Evolutionary conservation across 495 filamentous ascomycete species (phyloP).

Genomic region (Aspergillus panamensis): DNA sequence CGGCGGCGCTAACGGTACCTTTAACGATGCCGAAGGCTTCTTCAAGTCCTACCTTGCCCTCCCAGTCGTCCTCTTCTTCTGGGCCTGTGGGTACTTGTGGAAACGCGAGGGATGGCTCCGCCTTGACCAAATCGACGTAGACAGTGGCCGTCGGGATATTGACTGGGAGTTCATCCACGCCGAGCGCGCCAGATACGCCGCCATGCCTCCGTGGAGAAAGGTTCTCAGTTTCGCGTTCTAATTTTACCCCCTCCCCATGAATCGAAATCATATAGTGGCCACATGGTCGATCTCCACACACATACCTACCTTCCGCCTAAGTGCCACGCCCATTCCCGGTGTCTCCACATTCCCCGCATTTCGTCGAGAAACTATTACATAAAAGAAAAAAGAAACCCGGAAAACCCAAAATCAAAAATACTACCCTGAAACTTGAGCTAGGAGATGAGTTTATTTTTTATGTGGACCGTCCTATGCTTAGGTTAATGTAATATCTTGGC

Average conservation of each 20-base stretch:
- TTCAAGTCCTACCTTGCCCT: slow-evolving; percentile 63
- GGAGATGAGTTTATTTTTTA: too few relatives aligned
- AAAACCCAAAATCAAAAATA: too few relatives aligned
- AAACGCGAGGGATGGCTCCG: slow-evolving; percentile 57
- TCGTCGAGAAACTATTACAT: too few relatives aligned
- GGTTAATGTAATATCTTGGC: too few relatives aligned
- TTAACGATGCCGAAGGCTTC: slow-evolving; percentile 50
- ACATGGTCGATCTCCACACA: too few relatives aligned
- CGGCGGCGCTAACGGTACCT: slow-evolving; percentile 33
- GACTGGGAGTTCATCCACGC: slow-evolving; percentile 53
- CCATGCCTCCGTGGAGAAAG: slow-evolving; percentile 51
- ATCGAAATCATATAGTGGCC: too few relatives aligned
- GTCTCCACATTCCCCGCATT: too few relatives aligned
- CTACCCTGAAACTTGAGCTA: too few relatives aligned
- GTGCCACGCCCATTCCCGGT: too few relatives aligned
- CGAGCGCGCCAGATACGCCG: slow-evolving; percentile 28
- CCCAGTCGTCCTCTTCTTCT: slow-evolving; percentile 48
- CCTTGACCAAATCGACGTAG: slow-evolving; percentile 57
- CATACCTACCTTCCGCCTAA: too few relatives aligned
- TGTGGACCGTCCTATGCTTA: too few relatives aligned
- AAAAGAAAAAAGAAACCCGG: too few relatives aligned
- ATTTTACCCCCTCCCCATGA: background rate
- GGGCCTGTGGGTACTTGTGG: slow-evolving; percentile 53
- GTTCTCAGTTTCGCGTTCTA: slow-evolving; percentile 46
- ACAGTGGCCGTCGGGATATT: slow-evolving; percentile 56